Base-by-base conservation (phyloP, 2,329 filamentous ascomycete species). In the Mycosphaerella sp. region DNA sequence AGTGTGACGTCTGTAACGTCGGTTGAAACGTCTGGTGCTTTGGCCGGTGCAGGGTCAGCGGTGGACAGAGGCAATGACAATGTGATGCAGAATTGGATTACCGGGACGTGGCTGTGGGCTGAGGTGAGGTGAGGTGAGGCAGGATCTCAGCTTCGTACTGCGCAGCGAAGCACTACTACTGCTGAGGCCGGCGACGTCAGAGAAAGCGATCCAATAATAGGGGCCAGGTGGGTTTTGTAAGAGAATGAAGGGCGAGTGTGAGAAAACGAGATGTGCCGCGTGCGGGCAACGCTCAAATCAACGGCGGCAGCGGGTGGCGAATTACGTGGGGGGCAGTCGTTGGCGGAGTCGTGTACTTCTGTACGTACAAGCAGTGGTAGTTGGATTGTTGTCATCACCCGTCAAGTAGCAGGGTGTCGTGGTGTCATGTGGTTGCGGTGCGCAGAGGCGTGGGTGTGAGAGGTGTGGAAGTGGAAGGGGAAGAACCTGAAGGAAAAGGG, bases 1-100 rank as follows among this genome's bases (percentile, higher is more conserved):
- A 27, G 4, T n/a, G 6, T 28, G 25, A 17, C 25, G 12, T 28
- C 21, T 6, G 16, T 28, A 18, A 28, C 13, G 40, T 28, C 35
- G 14, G 37, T 14, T 46, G 44, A 46, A 46, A 46, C 35, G n/a
- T n/a, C n/a, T n/a, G n/a, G 21, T 46, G 45, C 45, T 41, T 28
- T 21, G 13, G 41, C 41, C 17, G 41, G 32, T 30, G 21, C 35
- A 47, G 45, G 27, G 45, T 41, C 28, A 32, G 36, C 28, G 44
- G 34, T 37, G 21, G 45, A 18, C 17, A 37, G 36, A 30, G 45
- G 45, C 18, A 27, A 41, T 34, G 13, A 32, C 16, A 25, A 27
- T 9, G 27, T n/a, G 25, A 18, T 27, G 43, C 43, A 41, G 45
- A 36, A 37, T 41, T 48, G 1, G 45, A 37, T 28, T 43, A 32